phyloP scores from a whole-genome alignment of 176 grass and related monocot genomes.

The Olyra latifolia region DNA sequence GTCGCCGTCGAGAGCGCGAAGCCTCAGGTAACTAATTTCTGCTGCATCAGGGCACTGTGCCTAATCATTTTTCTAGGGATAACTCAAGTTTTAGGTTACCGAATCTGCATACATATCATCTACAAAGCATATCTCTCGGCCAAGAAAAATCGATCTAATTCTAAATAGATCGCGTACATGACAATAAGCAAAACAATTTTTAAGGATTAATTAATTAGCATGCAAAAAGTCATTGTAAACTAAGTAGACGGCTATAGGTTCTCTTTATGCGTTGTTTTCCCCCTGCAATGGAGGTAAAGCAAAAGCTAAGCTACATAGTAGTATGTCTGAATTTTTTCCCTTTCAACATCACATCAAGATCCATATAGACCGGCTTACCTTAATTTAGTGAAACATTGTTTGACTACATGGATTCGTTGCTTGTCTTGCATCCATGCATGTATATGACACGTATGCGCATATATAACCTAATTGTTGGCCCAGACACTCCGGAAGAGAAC shows the following conservation, averaged over 20 bases:
- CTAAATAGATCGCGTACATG: too few relatives aligned
- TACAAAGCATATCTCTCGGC: too few relatives aligned
- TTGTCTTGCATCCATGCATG: not conserved
- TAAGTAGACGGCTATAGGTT: not conserved
- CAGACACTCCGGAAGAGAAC: too few relatives aligned
- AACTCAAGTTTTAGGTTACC: not conserved
- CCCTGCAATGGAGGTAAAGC: conserved; percentile 13
- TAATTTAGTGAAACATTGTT: not conserved
- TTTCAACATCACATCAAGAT: not conserved
- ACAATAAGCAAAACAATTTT: not conserved
- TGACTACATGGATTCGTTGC: not conserved
- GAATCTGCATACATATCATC: too few relatives aligned
- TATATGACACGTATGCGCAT: not conserved
- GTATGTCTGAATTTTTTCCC: not conserved
- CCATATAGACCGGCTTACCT: not conserved
- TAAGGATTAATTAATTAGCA: not conserved
- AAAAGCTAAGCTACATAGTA: not conserved
- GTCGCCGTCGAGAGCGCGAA: conserved; percentile 34
- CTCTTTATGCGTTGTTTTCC: not conserved
- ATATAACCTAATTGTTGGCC: not conserved
- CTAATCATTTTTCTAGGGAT: not conserved
- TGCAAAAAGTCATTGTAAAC: not conserved
- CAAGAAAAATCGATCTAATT: too few relatives aligned
- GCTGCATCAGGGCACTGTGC: not conserved
- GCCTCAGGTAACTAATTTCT: conserved; percentile 8